These are phyloP conservation scores for Ogataea methanolica DNA, from an alignment of 805 yeast species.

Conservation along the genomic window DNA sequence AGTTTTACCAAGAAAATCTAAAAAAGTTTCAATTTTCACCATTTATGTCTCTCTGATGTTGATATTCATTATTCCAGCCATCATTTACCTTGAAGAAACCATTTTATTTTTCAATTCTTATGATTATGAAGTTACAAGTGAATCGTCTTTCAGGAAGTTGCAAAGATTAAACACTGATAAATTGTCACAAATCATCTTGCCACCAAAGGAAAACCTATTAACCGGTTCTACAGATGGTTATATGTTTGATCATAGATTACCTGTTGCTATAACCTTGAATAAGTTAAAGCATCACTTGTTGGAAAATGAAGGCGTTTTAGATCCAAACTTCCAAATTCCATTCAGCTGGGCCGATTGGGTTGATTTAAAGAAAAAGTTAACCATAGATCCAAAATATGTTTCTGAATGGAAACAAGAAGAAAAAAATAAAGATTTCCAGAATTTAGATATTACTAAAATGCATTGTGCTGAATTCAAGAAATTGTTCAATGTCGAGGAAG, in stretches of 20 bases:
- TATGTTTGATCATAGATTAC: conserved; percentile 29
- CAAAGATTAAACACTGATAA: conserved; percentile 11
- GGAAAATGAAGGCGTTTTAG: conserved; percentile 15
- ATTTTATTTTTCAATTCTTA: conserved; percentile 4
- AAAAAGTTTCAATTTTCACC: conserved; percentile 11
- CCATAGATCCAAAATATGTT: conserved; percentile 6
- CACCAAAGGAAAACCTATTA: conserved; percentile 41
- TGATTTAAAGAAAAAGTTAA: conserved; percentile 19
- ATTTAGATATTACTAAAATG: conserved; percentile 6
- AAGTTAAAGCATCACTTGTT: conserved; percentile 13
- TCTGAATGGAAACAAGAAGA: conserved; percentile 5
- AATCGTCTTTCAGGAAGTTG: conserved; percentile 6
- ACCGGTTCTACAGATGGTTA: neutral
- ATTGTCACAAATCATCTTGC: conserved; percentile 50
- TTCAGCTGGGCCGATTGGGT: conserved; percentile 32
- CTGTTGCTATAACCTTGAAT: conserved; percentile 27
- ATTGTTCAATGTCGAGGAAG: conserved; percentile 9
- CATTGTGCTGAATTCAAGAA: conserved; percentile 16
- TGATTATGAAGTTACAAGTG: conserved; percentile 13
- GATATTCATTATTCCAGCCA: conserved; percentile 13
- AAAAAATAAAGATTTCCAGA: conserved; percentile 1
- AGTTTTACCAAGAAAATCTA: conserved; percentile 3
- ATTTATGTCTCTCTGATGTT: conserved; percentile 11
- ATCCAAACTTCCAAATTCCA: conserved; percentile 24
- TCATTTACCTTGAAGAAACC: conserved; percentile 14